These are phyloP conservation scores for Chloranthus sessilifolius DNA, from an alignment of 164 flowering plant genomes.

Conservation along the genomic window DNA sequence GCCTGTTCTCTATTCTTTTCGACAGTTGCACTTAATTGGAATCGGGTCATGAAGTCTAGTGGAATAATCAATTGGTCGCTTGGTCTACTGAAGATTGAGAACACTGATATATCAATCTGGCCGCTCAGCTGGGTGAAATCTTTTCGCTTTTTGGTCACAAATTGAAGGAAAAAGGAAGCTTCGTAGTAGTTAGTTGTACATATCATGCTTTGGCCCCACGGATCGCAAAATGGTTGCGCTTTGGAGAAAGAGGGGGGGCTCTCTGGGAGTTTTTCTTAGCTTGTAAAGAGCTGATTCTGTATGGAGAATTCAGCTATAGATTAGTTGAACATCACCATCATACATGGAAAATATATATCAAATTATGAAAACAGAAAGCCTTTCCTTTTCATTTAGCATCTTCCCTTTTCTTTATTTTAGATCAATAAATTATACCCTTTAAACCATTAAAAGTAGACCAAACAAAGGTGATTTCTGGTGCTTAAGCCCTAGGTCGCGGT, in stretches of 20 bases:
- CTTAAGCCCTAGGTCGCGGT: not conserved
- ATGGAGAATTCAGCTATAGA: slow-evolving; percentile 9
- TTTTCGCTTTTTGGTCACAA: not conserved
- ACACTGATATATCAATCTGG: not conserved
- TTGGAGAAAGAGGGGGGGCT: slow-evolving; percentile 1
- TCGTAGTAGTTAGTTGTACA: not conserved
- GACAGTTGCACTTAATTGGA: not conserved
- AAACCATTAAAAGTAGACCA: too few relatives aligned
- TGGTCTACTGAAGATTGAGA: not conserved
- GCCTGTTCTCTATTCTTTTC: not conserved
- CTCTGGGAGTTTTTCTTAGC: not conserved
- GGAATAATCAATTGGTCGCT: too few relatives aligned
- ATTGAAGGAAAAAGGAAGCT: not conserved
- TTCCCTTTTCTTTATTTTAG: not conserved
- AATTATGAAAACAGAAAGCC: not conserved
- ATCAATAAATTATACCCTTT: not conserved
- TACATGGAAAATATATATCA: not conserved
- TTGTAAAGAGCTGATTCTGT: slow-evolving; percentile 13
- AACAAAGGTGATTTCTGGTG: not conserved
- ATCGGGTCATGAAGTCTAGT: not conserved
- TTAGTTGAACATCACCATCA: not conserved
- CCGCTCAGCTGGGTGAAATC: not conserved
- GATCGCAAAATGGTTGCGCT: not conserved
- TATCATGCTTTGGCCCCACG: not conserved
- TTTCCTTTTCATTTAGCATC: not conserved